phyloP scores from a whole-genome alignment of 2,329 filamentous ascomycete species.

The Ambrosiella xylebori region DNA sequence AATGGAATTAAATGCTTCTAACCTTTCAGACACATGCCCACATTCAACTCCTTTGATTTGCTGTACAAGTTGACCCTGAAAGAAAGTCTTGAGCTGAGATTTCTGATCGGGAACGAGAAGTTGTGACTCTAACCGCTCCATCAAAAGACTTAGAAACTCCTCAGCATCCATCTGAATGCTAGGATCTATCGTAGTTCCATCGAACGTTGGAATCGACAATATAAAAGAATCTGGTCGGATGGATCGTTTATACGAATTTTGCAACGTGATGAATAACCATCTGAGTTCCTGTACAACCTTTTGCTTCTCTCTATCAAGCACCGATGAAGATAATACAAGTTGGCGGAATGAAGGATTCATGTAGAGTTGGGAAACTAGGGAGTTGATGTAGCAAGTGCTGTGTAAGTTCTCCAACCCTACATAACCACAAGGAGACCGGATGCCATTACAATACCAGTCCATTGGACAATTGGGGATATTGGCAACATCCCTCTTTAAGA shows the following conservation, averaged over 20 bases:
- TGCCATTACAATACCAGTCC: conserved; percentile 22
- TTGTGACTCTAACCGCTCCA: conserved; percentile 79
- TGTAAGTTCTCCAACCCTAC: conserved; percentile 82
- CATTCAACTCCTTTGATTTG: conserved; percentile 95
- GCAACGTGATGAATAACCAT: conserved; percentile 68
- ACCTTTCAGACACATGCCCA: conserved; percentile 74
- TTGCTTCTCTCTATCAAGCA: conserved; percentile 42
- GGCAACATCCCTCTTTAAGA: not conserved
- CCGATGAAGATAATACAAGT: conserved; percentile 55
- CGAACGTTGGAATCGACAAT: conserved; percentile 61
- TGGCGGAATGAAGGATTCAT: conserved; percentile 82
- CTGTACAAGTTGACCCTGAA: conserved; percentile 78
- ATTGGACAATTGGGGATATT: not conserved
- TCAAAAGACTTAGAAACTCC: conserved; percentile 88
- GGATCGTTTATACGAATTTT: conserved; percentile 58
- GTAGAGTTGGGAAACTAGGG: conserved; percentile 81
- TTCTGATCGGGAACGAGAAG: conserved; percentile 52
- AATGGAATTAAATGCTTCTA: conserved; percentile 85
- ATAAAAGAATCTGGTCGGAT: conserved; percentile 61
- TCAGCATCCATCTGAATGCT: conserved; percentile 94
- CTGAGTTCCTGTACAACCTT: conserved; percentile 61
- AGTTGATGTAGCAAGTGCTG: conserved; percentile 96
- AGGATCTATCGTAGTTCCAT: conserved; percentile 69
- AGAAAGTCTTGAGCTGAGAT: conserved; percentile 62
- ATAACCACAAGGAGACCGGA: conserved; percentile 67